Conservation (phyloP, 1,284 basidiomycete species). For the Heliocybe sulcata region DNA sequence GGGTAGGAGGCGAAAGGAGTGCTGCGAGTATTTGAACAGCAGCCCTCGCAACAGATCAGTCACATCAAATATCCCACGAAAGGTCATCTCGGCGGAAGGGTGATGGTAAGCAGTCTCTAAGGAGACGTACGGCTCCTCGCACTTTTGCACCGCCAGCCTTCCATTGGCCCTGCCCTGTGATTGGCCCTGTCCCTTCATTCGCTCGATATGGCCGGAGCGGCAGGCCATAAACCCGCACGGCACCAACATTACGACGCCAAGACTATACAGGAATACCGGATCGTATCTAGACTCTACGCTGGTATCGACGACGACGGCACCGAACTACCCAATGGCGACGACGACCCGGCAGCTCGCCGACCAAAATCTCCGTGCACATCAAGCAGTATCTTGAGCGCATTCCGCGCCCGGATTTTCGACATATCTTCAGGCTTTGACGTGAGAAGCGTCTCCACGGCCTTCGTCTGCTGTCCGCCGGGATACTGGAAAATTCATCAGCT, state of each 20-base stretch:
- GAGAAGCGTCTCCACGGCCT: slow-evolving; percentile 60
- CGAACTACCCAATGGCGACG: slow-evolving; percentile 2
- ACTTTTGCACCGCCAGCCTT: slow-evolving; percentile 5
- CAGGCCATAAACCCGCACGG: not conserved
- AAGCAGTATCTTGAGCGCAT: slow-evolving; percentile 86
- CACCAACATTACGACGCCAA: not conserved
- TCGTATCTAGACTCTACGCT: not conserved
- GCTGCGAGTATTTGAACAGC: slow-evolving; percentile 3
- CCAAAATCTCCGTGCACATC: slow-evolving; percentile 84
- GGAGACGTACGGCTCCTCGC: slow-evolving; percentile 16
- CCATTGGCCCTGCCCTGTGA: slow-evolving; percentile 18
- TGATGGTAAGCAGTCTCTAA: slow-evolving; percentile 23
- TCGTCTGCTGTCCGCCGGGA: slow-evolving; percentile 65
- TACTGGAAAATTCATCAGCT: slow-evolving; percentile 38
- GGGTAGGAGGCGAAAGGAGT: slow-evolving; percentile 15
- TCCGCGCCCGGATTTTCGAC: slow-evolving; percentile 81
- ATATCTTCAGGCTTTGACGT: slow-evolving; percentile 76
- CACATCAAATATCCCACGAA: slow-evolving; percentile 23
- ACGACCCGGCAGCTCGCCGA: slow-evolving; percentile 23
- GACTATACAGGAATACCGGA: not conserved
- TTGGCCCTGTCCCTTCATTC: slow-evolving; percentile 9
- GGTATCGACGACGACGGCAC: not conserved
- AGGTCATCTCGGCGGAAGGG: slow-evolving; percentile 27
- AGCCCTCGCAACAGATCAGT: slow-evolving; percentile 10
- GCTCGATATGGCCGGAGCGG: too few species aligned